Base-by-base conservation (phyloP, 164 flowering plant genomes). In the Nymphaea thermarum region DNA sequence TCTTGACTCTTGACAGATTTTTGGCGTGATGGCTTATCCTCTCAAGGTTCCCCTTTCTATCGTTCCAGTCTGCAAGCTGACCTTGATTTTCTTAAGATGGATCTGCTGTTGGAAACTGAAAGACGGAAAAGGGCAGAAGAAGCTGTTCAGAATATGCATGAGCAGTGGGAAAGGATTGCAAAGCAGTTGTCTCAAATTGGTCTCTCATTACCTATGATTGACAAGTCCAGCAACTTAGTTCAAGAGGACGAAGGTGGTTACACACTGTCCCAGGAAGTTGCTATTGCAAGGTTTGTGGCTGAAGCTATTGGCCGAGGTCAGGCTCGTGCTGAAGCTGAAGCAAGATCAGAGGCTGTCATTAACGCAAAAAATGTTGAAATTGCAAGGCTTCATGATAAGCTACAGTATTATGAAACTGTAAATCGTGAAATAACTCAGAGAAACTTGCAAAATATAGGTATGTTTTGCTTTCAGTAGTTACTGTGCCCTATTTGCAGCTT, bases 341-440 rank as follows among this genome's bases (percentile, higher is more conserved):
- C 62, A 18, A 76, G 70, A 65, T 73, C 76, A 60, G 76, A 77
- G 60, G 45, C 71, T 41, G 61, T 71, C 41, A 69, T 81, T 44
- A 75, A 77, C 65, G 60, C 74, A 17, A 83, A 83, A 77, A 75
- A 77, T 70, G 70, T 68, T 70, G 86, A 83, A 66, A 81, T 81
- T 42, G 62, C 75, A 4, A 70, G 82, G 63, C 62, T 83, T 66
- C 57, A 69, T n/a, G 86, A 83, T 59, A 66, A 77, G 53, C 60
- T 83, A 44, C 81, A 75, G 51, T 83, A 79, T 65, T 81, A 73
- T 67, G 84, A 81, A 68, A 62, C 79, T 57, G 80, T 83, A 41
- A 83, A 83, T 66, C 82, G 57, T 65, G 83, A 82, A 44, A 77
- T 82, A 82, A 77, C 82, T 6, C 83, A 79, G 67, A 77, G 86